Percentiles rank a stretch among this genome's conserved stretches.
Conservation (phyloP, 2,329 filamentous ascomycete genomes). For the Cryoendolithus antarcticus region DNA sequence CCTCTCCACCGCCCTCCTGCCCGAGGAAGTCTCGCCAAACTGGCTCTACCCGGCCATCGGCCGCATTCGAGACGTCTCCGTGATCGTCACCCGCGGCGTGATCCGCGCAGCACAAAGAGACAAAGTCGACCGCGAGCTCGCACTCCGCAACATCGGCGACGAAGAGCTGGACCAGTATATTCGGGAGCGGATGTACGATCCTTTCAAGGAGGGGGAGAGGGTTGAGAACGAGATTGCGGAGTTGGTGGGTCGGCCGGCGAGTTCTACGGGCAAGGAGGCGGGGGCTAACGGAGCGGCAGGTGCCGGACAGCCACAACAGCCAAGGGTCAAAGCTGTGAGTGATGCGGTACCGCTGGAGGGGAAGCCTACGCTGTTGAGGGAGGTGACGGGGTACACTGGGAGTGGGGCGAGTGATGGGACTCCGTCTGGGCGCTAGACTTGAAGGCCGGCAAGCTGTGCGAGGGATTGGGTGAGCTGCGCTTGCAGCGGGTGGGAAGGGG, state of each 20-base stretch:
- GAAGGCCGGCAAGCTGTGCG: too few species aligned
- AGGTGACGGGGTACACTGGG: too few species aligned
- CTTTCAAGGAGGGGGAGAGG: constrained; percentile 33
- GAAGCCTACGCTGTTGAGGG: too few species aligned
- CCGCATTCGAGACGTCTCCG: constrained; percentile 80
- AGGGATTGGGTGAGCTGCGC: too few species aligned
- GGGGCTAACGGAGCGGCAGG: too few species aligned
- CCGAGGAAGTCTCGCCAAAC: constrained; percentile 68
- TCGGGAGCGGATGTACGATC: constrained; percentile 38
- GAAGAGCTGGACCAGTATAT: constrained; percentile 59
- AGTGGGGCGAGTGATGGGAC: too few species aligned
- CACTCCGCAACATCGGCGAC: constrained; percentile 56
- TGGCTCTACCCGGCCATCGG: constrained; percentile 86
- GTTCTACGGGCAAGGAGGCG: too few species aligned
- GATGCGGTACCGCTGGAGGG: too few species aligned
- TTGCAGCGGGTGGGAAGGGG: too few species aligned
- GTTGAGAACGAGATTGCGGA: constrained; percentile 26
- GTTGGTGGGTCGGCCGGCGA: background rate
- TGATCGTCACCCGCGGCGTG: constrained; percentile 77
- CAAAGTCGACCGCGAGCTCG: constrained; percentile 42
- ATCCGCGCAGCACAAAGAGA: constrained; percentile 83
- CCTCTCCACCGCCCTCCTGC: constrained; percentile 63
- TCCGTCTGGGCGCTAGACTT: too few species aligned
- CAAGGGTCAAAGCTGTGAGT: too few species aligned
- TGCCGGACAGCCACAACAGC: too few species aligned